Conservation (phyloP, 2,329 filamentous ascomycete genomes). For the Metarhizium brunneum region DNA sequence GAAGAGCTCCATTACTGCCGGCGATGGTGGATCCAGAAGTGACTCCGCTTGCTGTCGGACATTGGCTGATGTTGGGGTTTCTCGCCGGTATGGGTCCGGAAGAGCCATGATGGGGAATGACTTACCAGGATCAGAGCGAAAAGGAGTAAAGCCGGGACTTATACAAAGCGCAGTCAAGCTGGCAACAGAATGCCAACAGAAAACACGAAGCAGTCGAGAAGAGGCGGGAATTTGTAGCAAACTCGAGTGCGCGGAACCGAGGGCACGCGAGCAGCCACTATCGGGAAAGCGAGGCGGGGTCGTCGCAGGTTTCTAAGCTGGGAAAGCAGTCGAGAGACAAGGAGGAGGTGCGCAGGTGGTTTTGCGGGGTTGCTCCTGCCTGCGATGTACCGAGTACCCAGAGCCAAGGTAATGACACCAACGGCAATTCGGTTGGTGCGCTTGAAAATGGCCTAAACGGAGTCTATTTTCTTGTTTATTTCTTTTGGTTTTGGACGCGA, state of each 20-base stretch:
- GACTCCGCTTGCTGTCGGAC: slow-evolving; percentile 9
- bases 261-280: slow-evolving; percentile 2
- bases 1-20: background rate
- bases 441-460: background rate
- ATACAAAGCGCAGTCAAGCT: background rate
- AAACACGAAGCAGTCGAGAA: background rate
- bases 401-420: background rate
- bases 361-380: slow-evolving; percentile 2
- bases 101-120: background rate
- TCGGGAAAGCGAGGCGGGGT: slow-evolving; percentile 3
- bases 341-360: background rate
- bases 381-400: background rate
- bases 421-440: background rate
- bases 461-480: background rate
- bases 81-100: slow-evolving; percentile 1
- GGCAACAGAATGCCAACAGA: background rate
- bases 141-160: background rate
- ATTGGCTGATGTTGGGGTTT: slow-evolving; percentile 6
- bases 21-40: slow-evolving; percentile 6
- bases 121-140: slow-evolving; percentile 2
- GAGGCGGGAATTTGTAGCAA: background rate
- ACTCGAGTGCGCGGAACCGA: background rate
- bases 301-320: background rate
- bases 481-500: background rate
- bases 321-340: background rate